phyloP scores from a whole-genome alignment of 345 rosid species.

The Gossypium anomalum region DNA sequence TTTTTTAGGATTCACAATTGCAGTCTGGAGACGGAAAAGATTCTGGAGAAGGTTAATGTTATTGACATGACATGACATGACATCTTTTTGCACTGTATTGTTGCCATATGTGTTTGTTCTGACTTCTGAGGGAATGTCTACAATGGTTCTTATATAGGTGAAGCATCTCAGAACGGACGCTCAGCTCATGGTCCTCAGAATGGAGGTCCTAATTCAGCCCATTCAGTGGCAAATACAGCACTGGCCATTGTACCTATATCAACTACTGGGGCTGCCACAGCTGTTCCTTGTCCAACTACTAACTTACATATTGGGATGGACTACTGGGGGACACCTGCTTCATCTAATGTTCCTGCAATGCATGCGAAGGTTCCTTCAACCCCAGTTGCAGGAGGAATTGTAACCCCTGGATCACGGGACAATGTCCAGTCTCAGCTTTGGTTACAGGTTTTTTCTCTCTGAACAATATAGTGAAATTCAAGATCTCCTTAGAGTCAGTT shows the following conservation, averaged over 20 bases:
- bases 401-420: slow-evolving; percentile 61
- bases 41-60: slow-evolving; percentile 56
- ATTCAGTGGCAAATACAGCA: slow-evolving; percentile 42
- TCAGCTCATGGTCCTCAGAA: slow-evolving; percentile 58
- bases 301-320: slow-evolving; percentile 98
- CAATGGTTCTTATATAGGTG: slow-evolving; percentile 36
- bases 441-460: slow-evolving; percentile 57
- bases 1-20: slow-evolving; percentile 55
- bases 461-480: not conserved
- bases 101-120: not conserved
- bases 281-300: slow-evolving; percentile 79
- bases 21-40: slow-evolving; percentile 80
- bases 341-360: slow-evolving; percentile 55
- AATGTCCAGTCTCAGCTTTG: slow-evolving; percentile 69
- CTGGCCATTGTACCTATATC: slow-evolving; percentile 60
- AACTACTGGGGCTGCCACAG: slow-evolving; percentile 47
- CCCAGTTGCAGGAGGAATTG: slow-evolving; percentile 64
- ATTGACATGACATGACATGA: not conserved
- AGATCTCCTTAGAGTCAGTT: not conserved
- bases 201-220: slow-evolving; percentile 53
- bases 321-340: slow-evolving; percentile 82
- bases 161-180: slow-evolving; percentile 74
- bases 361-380: slow-evolving; percentile 68
- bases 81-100: not conserved
- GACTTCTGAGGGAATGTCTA: slow-evolving; percentile 14